These are phyloP conservation scores for Cryptococcus sp. DNA, from an alignment of 1,284 basidiomycete species.

Conservation along the genomic window DNA sequence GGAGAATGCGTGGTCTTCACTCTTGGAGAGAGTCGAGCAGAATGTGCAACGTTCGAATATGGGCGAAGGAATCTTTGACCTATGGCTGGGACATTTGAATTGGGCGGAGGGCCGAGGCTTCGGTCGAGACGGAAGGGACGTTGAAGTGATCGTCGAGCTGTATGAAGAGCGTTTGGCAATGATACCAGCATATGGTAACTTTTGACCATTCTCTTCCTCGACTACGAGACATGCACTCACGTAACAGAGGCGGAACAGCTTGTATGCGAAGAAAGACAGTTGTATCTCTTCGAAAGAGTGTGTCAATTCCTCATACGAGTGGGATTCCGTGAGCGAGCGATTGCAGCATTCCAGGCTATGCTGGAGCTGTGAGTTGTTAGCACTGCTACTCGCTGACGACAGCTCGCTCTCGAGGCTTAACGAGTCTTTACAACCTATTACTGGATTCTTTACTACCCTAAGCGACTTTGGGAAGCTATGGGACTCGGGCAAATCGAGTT, in stretches of 20 bases:
- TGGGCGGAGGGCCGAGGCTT: slow-evolving; percentile 45
- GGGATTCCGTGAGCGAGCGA: slow-evolving; percentile 51
- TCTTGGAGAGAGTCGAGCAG: too few relatives aligned
- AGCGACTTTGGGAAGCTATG: too few relatives aligned
- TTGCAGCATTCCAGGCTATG: slow-evolving; percentile 52
- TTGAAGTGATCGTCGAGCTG: slow-evolving; percentile 42
- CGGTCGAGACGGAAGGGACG: slow-evolving; percentile 12
- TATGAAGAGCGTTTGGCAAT: slow-evolving; percentile 38
- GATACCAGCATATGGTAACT: too few relatives aligned
- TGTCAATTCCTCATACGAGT: slow-evolving; percentile 60
- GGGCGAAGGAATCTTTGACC: too few relatives aligned
- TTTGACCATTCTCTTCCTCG: too few relatives aligned
- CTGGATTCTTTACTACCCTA: too few relatives aligned
- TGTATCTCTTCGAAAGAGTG: slow-evolving; percentile 42
- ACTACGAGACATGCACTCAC: too few relatives aligned
- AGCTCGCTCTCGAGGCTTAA: too few relatives aligned
- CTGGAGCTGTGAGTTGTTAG: slow-evolving; percentile 49
- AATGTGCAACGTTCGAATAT: too few relatives aligned
- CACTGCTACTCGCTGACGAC: not conserved
- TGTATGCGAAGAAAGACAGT: slow-evolving; percentile 38
- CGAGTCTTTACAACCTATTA: too few relatives aligned
- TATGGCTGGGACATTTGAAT: slow-evolving; percentile 42
- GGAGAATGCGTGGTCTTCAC: slow-evolving; percentile 40
- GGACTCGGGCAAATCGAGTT: too few relatives aligned
- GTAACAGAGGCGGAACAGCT: slow-evolving; percentile 7